Conservation (phyloP, 768 basidiomycete species). For the Cystofilobasidium macerans region DNA sequence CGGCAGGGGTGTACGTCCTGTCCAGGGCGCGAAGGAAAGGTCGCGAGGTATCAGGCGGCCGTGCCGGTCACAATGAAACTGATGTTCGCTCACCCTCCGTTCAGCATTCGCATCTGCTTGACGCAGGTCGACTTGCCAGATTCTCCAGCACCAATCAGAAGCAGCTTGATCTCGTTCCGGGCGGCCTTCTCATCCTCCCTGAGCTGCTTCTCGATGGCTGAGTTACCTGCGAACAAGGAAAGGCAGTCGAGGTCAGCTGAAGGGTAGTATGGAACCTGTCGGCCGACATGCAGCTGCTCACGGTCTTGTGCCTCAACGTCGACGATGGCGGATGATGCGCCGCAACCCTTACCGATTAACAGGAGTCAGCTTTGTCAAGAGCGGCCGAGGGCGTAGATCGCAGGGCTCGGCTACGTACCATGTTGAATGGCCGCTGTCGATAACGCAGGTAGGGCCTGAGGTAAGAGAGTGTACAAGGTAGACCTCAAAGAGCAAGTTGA, state of each 20-base stretch:
- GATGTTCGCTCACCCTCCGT: not conserved
- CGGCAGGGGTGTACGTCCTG: not conserved
- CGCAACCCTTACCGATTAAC: not conserved
- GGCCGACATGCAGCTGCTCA: not conserved
- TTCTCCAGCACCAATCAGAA: conserved; percentile 84
- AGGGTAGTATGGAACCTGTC: not conserved
- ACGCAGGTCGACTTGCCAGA: conserved; percentile 79
- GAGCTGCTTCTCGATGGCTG: conserved; percentile 15
- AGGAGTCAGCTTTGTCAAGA: not conserved
- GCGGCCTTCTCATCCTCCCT: conserved; percentile 2
- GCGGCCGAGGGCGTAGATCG: not conserved
- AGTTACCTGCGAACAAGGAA: not conserved
- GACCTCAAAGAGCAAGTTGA: not conserved
- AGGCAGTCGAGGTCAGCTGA: not conserved
- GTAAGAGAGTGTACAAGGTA: not conserved
- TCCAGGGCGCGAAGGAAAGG: not conserved
- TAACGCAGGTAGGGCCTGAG: too few species aligned
- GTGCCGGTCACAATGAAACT: not conserved
- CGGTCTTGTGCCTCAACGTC: not conserved
- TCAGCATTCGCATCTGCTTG: conserved; percentile 12
- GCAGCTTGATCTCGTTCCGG: conserved; percentile 43
- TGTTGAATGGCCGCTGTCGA: too few species aligned
- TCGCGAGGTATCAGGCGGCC: not conserved
- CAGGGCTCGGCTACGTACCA: not conserved
- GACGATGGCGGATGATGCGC: not conserved